These are phyloP conservation scores for Laguncularia racemosa DNA, from an alignment of 345 rosid species.

Conservation along the genomic window DNA sequence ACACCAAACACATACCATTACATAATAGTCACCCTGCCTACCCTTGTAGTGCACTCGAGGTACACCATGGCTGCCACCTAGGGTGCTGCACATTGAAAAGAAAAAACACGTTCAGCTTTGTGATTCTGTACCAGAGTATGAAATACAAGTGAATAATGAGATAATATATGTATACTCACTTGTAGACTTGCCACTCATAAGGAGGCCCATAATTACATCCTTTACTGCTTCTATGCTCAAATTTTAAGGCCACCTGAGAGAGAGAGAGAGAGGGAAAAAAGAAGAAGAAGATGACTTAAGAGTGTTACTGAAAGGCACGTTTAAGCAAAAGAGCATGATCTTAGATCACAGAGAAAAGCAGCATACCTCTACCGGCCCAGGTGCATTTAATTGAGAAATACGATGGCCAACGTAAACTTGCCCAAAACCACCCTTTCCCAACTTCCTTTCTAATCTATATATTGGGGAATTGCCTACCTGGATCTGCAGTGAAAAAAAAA, in stretches of 20 bases:
- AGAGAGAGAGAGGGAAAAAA: slow-evolving; percentile 1
- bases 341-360: neutral
- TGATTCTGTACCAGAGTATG: neutral
- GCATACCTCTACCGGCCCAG: slow-evolving; percentile 31
- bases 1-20: slow-evolving; percentile 46
- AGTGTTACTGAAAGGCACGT: neutral
- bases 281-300: no score
- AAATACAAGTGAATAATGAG: neutral
- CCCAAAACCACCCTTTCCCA: slow-evolving; percentile 99
- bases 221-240: slow-evolving; percentile 88
- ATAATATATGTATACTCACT: slow-evolving; percentile 32
- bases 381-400: slow-evolving; percentile 46
- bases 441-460: slow-evolving; percentile 72
- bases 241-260: slow-evolving; percentile 81
- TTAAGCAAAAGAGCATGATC: neutral
- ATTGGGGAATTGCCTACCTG: slow-evolving; percentile 89
- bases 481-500: slow-evolving; percentile 33
- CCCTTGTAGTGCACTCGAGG: slow-evolving; percentile 85
- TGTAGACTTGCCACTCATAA: slow-evolving; percentile 95
- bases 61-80: slow-evolving; percentile 78
- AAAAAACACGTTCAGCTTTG: neutral
- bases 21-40: slow-evolving; percentile 86
- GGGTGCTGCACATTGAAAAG: slow-evolving; percentile 30
- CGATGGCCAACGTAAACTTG: slow-evolving; percentile 95
- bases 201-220: slow-evolving; percentile 98